Evolutionary conservation across 2,329 filamentous ascomycete genomes (phyloP), one percentile per base, ranked within the genome.

Genomic region (Aureobasidium uvarum): DNA sequence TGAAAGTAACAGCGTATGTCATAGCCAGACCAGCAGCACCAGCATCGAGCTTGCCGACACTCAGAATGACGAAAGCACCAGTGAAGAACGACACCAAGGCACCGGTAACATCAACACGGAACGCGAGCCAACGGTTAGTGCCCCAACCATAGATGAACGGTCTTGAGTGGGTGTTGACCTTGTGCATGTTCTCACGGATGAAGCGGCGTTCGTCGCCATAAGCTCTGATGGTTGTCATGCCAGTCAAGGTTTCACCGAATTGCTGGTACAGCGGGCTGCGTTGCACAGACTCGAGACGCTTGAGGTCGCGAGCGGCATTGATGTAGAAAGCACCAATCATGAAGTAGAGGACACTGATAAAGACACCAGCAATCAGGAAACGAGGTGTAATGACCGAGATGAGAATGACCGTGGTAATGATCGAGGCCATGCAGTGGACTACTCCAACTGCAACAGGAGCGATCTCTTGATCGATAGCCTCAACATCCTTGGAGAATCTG

Each of bases 131-230:
- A 80, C 95, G 87, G 79, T 99, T 98, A 74, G 91, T 90, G 51
- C 91, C 93, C 95, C 95, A 99, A 14, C 98, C 81, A 74, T 93
- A 98, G 76, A 98, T 94, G 78, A 96, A 98, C 0, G 95, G 95
- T 58, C 95, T 87, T 72, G 91, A 89, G 75, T 97, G 93, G 8
- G 88, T 89, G 78, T 99, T 96, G 77, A 99, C 91, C 72, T 90
- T 89, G 64, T 82, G 78, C 67, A 98, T 82, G 72, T 98, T 99
- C 73, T 99, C 94, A 23, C 92, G 85, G 69, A 97, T 91, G 77
- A 99, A 99, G 41, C 95, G 88, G 63, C 91, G 86, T 76, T 97
- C 92, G 71, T 97, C 94, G 41, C 94, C 92, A 72, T 98, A 99
- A 1, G 95, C 95, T 73, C 96, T 89, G 71, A 99, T 99, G 0